phyloP scores from a whole-genome alignment of 1,284 basidiomycete species.

The Cystobasidium pallidum region DNA sequence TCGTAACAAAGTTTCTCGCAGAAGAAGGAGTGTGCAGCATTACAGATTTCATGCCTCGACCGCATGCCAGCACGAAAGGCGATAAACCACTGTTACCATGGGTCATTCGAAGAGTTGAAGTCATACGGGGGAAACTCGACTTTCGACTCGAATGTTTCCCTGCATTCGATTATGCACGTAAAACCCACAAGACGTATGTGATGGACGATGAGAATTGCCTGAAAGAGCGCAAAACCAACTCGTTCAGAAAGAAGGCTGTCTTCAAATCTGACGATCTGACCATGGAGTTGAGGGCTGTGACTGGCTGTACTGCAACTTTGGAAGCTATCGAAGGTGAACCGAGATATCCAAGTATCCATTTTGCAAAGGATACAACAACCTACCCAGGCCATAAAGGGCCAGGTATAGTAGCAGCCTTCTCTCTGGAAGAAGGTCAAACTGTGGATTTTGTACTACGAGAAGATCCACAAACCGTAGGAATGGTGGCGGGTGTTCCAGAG shows the following conservation, averaged over 20 bases:
- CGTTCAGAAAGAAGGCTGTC: slow-evolving; percentile 62
- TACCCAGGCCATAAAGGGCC: slow-evolving; percentile 41
- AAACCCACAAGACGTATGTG: slow-evolving; percentile 67
- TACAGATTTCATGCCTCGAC: slow-evolving; percentile 75
- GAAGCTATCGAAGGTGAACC: slow-evolving; percentile 5
- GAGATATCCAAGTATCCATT: not conserved
- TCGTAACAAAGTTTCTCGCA: slow-evolving; percentile 51
- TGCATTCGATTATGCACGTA: slow-evolving; percentile 87
- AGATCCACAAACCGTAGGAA: slow-evolving; percentile 48
- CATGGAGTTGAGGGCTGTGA: slow-evolving; percentile 75
- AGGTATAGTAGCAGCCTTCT: slow-evolving; percentile 59
- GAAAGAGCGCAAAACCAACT: not conserved
- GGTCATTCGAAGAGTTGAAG: slow-evolving; percentile 83
- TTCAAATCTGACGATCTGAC: slow-evolving; percentile 67
- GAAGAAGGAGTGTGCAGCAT: slow-evolving; percentile 46
- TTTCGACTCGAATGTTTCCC: slow-evolving; percentile 67
- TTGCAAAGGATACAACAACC: slow-evolving; percentile 19
- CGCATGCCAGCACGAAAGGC: slow-evolving; percentile 56
- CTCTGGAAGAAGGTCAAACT: slow-evolving; percentile 76
- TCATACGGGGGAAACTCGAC: slow-evolving; percentile 52
- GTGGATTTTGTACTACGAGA: slow-evolving; percentile 80
- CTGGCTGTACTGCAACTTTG: slow-evolving; percentile 39
- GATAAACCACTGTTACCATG: slow-evolving; percentile 75
- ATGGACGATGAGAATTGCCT: slow-evolving; percentile 59
- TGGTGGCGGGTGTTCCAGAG: slow-evolving; percentile 21